Percentiles rank a stretch among this genome's conserved stretches.
phyloP scores from a whole-genome alignment of 768 basidiomycete genomes.

The Clitopilus hobsonii region DNA sequence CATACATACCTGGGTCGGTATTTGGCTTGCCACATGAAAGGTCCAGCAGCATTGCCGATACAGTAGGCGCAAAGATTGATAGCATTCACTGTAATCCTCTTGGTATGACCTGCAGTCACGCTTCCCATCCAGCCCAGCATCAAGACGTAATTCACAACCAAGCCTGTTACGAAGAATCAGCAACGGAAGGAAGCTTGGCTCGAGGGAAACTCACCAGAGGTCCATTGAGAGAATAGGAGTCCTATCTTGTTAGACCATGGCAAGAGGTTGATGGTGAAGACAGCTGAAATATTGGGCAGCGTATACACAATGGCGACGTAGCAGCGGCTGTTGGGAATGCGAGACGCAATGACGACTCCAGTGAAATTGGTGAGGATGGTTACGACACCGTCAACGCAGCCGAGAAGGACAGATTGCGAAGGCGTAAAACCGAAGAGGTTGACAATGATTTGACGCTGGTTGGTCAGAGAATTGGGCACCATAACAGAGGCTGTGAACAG shows the following conservation, averaged over 20 bases:
- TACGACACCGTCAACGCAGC: constrained; percentile 60
- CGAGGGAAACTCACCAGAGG: constrained; percentile 34
- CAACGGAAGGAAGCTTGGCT: neutral
- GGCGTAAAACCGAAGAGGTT: constrained; percentile 59
- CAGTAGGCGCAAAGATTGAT: constrained; percentile 70
- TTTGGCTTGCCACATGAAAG: constrained; percentile 72
- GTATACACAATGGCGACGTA: constrained; percentile 56
- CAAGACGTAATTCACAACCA: constrained; percentile 57
- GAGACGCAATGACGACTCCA: constrained; percentile 55
- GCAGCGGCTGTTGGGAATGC: constrained; percentile 54
- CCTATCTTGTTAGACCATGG: constrained; percentile 67
- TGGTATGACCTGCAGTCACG: constrained; percentile 70
- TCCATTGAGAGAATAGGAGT: constrained; percentile 53
- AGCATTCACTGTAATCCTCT: constrained; percentile 65
- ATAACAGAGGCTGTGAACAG: constrained; percentile 59
- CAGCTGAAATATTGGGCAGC: constrained; percentile 61
- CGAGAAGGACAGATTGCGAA: constrained; percentile 65
- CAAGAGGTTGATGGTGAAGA: constrained; percentile 58
- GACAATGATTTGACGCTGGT: constrained; percentile 63
- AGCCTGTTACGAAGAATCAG: constrained; percentile 22
- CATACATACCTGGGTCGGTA: constrained; percentile 56
- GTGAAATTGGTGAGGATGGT: constrained; percentile 69
- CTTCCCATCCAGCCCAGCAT: constrained; percentile 59
- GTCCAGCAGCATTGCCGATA: constrained; percentile 61
- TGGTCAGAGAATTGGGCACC: constrained; percentile 61